Evolutionary conservation across 2,329 filamentous ascomycete genomes (phyloP).

Genomic region (Capronia coronata): DNA sequence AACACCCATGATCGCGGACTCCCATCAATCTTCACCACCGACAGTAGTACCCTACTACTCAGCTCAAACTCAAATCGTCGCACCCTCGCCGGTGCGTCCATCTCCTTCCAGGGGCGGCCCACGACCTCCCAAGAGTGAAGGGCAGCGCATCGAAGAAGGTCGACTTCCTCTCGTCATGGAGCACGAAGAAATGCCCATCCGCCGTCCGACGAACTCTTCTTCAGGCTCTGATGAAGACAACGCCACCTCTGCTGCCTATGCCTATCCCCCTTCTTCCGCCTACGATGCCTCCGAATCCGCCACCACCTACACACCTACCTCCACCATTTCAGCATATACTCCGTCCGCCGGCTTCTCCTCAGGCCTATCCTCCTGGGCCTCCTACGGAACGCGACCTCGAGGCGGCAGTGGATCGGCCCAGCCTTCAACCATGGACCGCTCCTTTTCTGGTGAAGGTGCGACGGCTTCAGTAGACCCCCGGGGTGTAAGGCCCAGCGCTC

Average conservation of each 20-base stretch:
- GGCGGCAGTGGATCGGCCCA: constrained; percentile 38
- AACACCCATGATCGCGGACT: not conserved
- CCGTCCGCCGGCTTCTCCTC: constrained; percentile 28
- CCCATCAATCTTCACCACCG: constrained; percentile 9
- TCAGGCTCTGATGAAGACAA: constrained; percentile 36
- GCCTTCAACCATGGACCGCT: constrained; percentile 34
- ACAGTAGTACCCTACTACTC: constrained; percentile 5
- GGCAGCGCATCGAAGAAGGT: constrained; percentile 21
- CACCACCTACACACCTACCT: constrained; percentile 32
- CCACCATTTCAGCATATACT: constrained; percentile 31
- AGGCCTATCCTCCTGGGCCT: constrained; percentile 34
- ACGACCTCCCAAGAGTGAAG: constrained; percentile 17
- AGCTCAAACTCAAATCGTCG: constrained; percentile 14
- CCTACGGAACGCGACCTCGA: constrained; percentile 37
- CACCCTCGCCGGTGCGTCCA: constrained; percentile 18
- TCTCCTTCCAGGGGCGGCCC: constrained; percentile 10
- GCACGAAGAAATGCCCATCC: constrained; percentile 36
- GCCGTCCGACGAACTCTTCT: constrained; percentile 39
- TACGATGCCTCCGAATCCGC: constrained; percentile 32
- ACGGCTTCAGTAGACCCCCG: constrained; percentile 35
- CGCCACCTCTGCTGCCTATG: constrained; percentile 33
- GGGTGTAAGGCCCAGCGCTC: constrained; percentile 61
- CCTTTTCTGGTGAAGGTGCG: constrained; percentile 18
- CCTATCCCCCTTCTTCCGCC: constrained; percentile 32
- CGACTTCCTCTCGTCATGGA: constrained; percentile 35